Evolutionary conservation across 768 basidiomycete species (phyloP), one percentile per base, ranked within the genome.

Genomic region (Hortiboletus flavorubellus): DNA sequence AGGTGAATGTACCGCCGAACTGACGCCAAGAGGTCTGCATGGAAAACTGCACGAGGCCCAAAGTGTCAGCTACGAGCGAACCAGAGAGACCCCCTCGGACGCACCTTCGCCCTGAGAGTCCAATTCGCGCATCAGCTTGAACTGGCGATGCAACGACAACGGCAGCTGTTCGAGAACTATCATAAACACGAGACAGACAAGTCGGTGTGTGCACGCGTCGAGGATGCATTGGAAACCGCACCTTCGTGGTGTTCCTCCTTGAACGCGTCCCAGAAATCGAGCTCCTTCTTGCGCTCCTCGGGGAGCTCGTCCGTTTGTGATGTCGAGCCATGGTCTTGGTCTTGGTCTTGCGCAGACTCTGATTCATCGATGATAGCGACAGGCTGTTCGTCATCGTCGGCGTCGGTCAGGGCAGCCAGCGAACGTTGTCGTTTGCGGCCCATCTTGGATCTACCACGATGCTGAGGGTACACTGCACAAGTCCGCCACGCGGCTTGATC

Each of bases 181-280:
- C 10, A 41, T 26, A 5, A 26, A 26, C 26, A 37, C 5, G 26
- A 8, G 8, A 41, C 1, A 8, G 8, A 41, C 1, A 12, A 26
- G 21, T 52, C 16, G 8, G 46, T 16, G 16, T 42, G n/a, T 46
- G 30, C 46, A 31, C 43, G 42, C 50, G 46, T 40, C 42, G 38
- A 18, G 30, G 45, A 35, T 7, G 31, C 11, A 15, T 46, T 34
- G 33, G 34, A 41, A 3, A 58, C 37, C 76, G 46, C 41, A 86
- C 91, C 81, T 80, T 91, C 91, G 67, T 83, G 84, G 61, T 90
- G 83, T 56, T 92, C 87, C 63, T 92, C 91, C 64, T 82, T 81
- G 66, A 92, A 80, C 38, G 82, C 74, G 44, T 88, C 85, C 87
- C 88, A 89, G 37, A 89, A 76, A 33, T 83, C 83, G 55, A 74